A percentile compares a stretch with the other conserved stretches of the same genome.
These are phyloP conservation scores for Thecaphora thlaspeos DNA, from an alignment of 1,284 basidiomycete genomes.

Conservation along the genomic window DNA sequence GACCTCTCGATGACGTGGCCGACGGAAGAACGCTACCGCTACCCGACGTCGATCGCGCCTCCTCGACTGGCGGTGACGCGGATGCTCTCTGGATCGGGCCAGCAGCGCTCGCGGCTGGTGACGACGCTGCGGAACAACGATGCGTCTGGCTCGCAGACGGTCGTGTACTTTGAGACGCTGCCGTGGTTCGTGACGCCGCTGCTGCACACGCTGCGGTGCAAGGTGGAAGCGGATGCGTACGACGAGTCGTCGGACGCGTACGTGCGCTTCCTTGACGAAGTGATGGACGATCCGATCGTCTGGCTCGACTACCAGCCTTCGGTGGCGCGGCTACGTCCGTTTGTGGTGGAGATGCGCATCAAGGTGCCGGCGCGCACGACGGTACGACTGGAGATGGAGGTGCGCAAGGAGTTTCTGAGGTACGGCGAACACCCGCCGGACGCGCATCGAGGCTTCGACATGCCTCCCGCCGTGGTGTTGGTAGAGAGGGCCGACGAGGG, in stretches of 20 bases:
- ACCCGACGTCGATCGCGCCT: conserved; percentile 53
- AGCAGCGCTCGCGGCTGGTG: conserved; percentile 72
- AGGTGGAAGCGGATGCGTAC: conserved; percentile 14
- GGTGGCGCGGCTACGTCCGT: conserved; percentile 13
- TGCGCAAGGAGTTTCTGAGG: conserved; percentile 80
- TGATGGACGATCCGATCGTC: conserved; percentile 23
- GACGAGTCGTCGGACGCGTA: conserved; percentile 17
- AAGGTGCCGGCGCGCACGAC: conserved; percentile 66
- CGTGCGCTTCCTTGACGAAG: conserved; percentile 34
- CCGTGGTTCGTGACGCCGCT: conserved; percentile 90
- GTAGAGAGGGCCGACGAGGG: conserved; percentile 7
- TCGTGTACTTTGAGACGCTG: conserved; percentile 83
- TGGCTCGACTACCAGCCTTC: conserved; percentile 34
- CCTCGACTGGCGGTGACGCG: conserved; percentile 67
- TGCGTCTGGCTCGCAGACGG: conserved; percentile 60
- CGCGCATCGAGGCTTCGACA: conserved; percentile 88
- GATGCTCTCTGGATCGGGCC: conserved; percentile 72
- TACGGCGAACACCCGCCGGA: conserved; percentile 96
- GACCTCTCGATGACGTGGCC: conserved; percentile 58
- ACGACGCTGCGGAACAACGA: conserved; percentile 71
- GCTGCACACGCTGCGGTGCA: conserved; percentile 72
- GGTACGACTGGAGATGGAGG: conserved; percentile 70
- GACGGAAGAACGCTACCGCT: conserved; percentile 58
- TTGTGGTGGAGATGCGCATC: conserved; percentile 66
- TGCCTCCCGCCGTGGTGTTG: conserved; percentile 68